phyloP scores from a whole-genome alignment of 2,329 filamentous ascomycete species.

The Trichoderma sp. region DNA sequence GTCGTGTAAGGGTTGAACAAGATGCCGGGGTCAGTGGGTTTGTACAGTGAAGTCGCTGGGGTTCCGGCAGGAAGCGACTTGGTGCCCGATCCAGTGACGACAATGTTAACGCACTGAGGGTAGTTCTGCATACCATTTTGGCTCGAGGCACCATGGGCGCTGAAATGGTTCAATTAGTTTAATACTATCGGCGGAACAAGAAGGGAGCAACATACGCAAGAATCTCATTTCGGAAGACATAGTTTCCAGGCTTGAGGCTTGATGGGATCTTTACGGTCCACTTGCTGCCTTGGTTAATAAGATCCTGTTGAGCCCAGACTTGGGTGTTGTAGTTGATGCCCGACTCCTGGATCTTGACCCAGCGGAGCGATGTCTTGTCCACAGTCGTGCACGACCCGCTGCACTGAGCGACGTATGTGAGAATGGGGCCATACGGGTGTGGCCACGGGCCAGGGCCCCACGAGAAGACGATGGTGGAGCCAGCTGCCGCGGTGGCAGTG shows the following conservation, averaged over 20 bases:
- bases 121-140: constrained; percentile 49
- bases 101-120: constrained; percentile 52
- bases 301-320: constrained; percentile 26
- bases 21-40: constrained; percentile 36
- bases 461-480: constrained; percentile 45
- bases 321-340: constrained; percentile 43
- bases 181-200: background rate
- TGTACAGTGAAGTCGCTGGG: constrained; percentile 40
- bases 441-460: constrained; percentile 51
- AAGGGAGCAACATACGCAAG: constrained; percentile 38
- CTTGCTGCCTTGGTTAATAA: constrained; percentile 51
- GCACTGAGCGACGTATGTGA: constrained; percentile 47
- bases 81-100: constrained; percentile 44
- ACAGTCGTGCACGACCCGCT: constrained; percentile 42
- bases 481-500: constrained; percentile 43
- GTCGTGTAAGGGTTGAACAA: constrained; percentile 36
- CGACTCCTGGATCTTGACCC: constrained; percentile 47
- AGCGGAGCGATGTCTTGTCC: constrained; percentile 43
- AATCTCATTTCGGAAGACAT: constrained; percentile 55
- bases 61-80: constrained; percentile 31
- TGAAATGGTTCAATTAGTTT: background rate
- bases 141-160: constrained; percentile 46
- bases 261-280: constrained; percentile 51
- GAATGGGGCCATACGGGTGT: constrained; percentile 45
- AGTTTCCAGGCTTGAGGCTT: constrained; percentile 49